Evolutionary conservation across 371 early-diverging fungal genomes (phyloP).

Genomic region (Mortierella sp.): DNA sequence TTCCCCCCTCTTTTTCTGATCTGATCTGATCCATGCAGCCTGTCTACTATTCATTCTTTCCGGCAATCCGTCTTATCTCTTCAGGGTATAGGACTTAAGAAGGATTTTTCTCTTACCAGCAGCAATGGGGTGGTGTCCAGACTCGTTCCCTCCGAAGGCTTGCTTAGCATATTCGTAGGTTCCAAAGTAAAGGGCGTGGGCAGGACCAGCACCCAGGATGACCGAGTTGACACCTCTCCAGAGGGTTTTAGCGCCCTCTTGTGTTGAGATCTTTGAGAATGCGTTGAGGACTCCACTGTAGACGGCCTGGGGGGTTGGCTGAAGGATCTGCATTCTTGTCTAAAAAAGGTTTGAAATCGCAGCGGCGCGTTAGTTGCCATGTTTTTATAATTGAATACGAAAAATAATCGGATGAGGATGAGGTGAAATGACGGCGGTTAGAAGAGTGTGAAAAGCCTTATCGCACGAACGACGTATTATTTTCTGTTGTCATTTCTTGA

Average conservation of each 20-base stretch:
- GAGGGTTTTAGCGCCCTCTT: constrained; percentile 81
- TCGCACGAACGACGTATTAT: not conserved
- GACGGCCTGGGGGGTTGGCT: constrained; percentile 68
- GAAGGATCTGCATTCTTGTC: constrained; percentile 93
- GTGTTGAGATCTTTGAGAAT: constrained; percentile 72
- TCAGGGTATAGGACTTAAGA: not conserved
- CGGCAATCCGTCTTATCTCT: not conserved
- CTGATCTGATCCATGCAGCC: not conserved
- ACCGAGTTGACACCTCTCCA: constrained; percentile 96
- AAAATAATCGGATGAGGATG: not conserved
- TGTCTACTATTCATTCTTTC: not conserved
- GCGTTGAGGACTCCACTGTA: constrained; percentile 77
- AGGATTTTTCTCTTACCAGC: constrained; percentile 64
- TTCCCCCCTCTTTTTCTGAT: not conserved
- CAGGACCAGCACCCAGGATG: constrained; percentile 94
- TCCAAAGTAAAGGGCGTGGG: constrained; percentile 97
- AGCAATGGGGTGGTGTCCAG: constrained; percentile 74
- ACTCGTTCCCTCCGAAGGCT: constrained; percentile 69
- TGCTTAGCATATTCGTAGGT: constrained; percentile 94
- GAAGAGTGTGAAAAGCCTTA: not conserved
- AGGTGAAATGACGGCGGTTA: constrained; percentile 2
- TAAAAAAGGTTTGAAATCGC: constrained; percentile 27
- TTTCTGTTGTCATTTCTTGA: not conserved
- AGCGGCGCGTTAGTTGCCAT: not conserved
- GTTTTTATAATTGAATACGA: not conserved